These are phyloP conservation scores for Camellia sinensis DNA, from an alignment of 148 eudicot genomes.

Conservation along the genomic window DNA sequence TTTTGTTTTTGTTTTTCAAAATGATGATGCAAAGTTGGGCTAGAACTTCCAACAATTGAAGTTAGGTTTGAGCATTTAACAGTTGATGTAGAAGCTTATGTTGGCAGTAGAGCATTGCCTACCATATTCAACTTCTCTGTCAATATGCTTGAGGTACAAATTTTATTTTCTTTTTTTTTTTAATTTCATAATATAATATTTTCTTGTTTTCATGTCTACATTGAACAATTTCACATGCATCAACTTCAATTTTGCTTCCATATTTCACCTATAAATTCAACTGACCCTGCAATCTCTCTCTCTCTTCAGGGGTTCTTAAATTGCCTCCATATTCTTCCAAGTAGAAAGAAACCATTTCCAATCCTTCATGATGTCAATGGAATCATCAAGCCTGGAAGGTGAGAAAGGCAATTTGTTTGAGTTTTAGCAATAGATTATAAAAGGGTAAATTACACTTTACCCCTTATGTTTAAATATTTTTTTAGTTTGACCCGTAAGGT, in stretches of 20 bases:
- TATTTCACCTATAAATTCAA: neutral
- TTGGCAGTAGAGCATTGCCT: conserved; percentile 48
- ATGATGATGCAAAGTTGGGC: conserved; percentile 33
- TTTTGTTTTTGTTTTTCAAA: neutral
- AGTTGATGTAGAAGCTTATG: conserved; percentile 47
- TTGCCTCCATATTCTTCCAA: conserved; percentile 33
- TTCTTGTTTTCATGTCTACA: no score
- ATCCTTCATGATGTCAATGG: conserved; percentile 44
- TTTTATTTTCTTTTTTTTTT: no score
- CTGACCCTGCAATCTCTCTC: neutral
- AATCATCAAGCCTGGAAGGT: conserved; percentile 42
- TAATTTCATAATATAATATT: no score
- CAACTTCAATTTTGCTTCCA: neutral
- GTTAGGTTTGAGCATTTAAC: conserved; percentile 44
- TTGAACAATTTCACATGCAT: neutral
- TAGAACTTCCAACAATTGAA: conserved; percentile 51
- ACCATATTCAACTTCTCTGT: conserved; percentile 33
- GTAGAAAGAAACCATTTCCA: conserved; percentile 30
- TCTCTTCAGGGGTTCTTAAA: conserved; percentile 38
- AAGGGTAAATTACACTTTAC: neutral
- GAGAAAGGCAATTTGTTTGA: neutral
- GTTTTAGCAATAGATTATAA: no score
- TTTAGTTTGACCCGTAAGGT: no score
- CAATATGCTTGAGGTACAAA: conserved; percentile 37
- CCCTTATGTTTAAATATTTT: neutral